phyloP scores from a whole-genome alignment of 305 asterid species.

The Caryopteris hybrid region DNA sequence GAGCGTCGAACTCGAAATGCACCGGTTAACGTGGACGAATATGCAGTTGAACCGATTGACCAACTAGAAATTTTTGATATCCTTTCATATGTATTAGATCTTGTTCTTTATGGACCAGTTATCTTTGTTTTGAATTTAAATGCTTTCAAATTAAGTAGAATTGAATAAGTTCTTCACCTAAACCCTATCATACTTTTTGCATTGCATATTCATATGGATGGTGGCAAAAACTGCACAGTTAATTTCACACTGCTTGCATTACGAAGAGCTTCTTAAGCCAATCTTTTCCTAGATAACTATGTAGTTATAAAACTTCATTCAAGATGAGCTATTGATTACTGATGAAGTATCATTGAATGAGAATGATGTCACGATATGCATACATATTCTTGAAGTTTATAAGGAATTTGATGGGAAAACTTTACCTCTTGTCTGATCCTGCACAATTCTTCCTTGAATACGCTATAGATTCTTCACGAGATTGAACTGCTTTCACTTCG shows the following conservation, averaged over 20 bases:
- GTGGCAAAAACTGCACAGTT: background rate
- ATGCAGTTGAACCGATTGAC: slow-evolving; percentile 63
- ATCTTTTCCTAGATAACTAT: background rate
- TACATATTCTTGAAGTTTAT: background rate
- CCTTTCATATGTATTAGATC: slow-evolving; percentile 38
- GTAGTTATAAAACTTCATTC: too few relatives aligned
- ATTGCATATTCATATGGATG: background rate
- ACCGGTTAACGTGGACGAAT: slow-evolving; percentile 52
- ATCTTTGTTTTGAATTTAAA: background rate
- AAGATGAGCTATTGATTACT: background rate
- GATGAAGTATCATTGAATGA: background rate
- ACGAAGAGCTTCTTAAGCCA: background rate
- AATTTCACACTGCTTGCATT: background rate
- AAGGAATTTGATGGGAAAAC: background rate
- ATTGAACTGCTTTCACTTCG: too few relatives aligned
- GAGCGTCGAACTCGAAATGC: slow-evolving; percentile 64
- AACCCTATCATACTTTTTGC: background rate
- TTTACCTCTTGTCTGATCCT: background rate
- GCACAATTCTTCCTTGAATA: too few relatives aligned
- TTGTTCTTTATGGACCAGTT: background rate
- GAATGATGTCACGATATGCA: background rate
- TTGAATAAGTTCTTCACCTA: background rate
- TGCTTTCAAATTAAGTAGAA: background rate
- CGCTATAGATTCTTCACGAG: too few relatives aligned
- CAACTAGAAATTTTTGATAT: slow-evolving; percentile 86